Evolutionary conservation across 148 eudicot species (phyloP), one percentile per base, ranked within the genome.

Genomic region (Cornus controversa): DNA sequence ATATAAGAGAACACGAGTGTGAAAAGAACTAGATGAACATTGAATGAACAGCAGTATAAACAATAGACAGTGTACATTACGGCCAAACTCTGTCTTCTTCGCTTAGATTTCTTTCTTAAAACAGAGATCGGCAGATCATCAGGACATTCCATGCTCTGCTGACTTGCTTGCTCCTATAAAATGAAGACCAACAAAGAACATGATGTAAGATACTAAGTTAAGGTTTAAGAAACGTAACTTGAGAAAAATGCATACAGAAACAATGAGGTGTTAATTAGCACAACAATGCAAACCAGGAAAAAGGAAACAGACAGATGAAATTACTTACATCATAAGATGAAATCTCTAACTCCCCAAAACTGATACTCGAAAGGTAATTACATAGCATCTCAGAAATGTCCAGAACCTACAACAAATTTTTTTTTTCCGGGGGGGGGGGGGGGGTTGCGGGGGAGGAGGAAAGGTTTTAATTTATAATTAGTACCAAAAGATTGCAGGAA

Each of bases 321-420:
- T 22, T 68, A 78, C 90, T 82, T 86, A 92, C 98, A 75, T 83
- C 83, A 47, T 66, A 66, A 28, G 34, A 23, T 60, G 81, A 82
- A 70, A 69, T 72, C 25, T 81, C 83, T 36, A 69, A 67, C 77
- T 90, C 97, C 82, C 80, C 80, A 74, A 86, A 93, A 77, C 82
- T 80, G 78, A 75, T 78, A 82, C 85, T 87, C 69, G 77, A 74
- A 70, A 84, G 77, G 83, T 87, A 90, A 69, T 25, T 76, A 64
- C 83, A 84, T 74, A 95, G 37, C 85, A 84, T 68, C 69, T 88
- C 93, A 58, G 99, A 91, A 75, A 95, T 70, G 81, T 95, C 94
- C 80, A 84, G n/a, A 76, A 91, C 89, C 98, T 94, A 75, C 50
- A 60, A 65, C 5, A 66, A 47, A 16, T n/a, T n/a, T n/a, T n/a